These are phyloP conservation scores for Fraxinus ornus DNA, from an alignment of 305 asterid genomes.

Conservation along the genomic window DNA sequence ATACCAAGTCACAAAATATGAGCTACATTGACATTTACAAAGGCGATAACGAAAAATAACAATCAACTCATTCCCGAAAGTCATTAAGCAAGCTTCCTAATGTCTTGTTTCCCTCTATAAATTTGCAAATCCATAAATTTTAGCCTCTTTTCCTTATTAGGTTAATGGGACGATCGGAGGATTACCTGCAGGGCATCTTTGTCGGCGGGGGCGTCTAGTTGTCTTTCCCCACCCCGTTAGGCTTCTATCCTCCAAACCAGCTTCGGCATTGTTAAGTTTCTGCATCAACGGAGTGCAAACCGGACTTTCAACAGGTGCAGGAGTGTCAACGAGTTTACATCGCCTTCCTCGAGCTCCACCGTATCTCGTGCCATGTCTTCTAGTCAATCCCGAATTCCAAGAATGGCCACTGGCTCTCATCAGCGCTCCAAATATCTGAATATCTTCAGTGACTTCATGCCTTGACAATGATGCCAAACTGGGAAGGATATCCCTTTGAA, in stretches of 20 bases:
- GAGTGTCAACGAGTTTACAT: conserved; percentile 44
- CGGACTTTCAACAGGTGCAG: conserved; percentile 20
- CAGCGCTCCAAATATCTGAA: conserved; percentile 78
- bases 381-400: conserved; percentile 60
- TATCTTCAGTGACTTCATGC: conserved; percentile 89
- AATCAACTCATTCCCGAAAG: conserved; percentile 28
- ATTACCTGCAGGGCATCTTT: conserved; percentile 74
- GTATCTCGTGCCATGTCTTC: conserved; percentile 60
- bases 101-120: conserved; percentile 20
- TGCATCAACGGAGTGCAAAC: conserved; percentile 29
- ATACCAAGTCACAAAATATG: conserved; percentile 7
- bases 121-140: conserved; percentile 29
- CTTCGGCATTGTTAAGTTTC: not conserved
- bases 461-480: conserved; percentile 75
- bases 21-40: conserved; percentile 45
- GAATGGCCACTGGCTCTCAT: conserved; percentile 82
- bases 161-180: conserved; percentile 51
- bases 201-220: conserved; percentile 88
- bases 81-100: conserved; percentile 25
- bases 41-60: conserved; percentile 15
- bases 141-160: conserved; percentile 32
- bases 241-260: conserved; percentile 63
- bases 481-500: conserved; percentile 86
- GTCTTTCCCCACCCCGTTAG: conserved; percentile 97
- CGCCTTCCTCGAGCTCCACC: conserved; percentile 64